Evolutionary conservation across 2,329 filamentous ascomycete species (phyloP), one percentile per base, ranked within the genome.

Genomic region (Epichloe uncinata): DNA sequence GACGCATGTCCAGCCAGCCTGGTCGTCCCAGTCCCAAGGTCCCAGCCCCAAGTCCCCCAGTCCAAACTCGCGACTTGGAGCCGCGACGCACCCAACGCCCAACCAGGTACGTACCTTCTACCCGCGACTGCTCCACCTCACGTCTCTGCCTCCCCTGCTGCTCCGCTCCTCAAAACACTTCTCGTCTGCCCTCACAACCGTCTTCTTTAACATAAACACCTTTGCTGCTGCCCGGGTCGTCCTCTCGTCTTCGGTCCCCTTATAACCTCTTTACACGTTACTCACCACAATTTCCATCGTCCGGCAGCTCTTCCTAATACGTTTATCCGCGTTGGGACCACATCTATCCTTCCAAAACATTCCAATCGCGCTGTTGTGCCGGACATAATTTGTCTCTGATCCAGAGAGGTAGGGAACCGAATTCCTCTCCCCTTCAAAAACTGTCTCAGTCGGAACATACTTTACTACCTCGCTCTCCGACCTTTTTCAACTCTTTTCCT

Each of bases 141-240:
- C 55, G 50, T 58, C 57, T 55, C 58, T 55, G 53, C 54, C 61
- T 58, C 57, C 56, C 63, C 55, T 61, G 58, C 59, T 56, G 53
- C 58, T 60, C 58, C 60, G 57, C 62, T 63, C 57, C 59, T 64
- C 62, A 66, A 66, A 66, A 66, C 63, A 66, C 61, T 59, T 60
- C 61, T 52, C 61, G 60, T 60, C 58, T 45, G 56, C 58, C 63
- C 60, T 65, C 62, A 64, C 60, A 43, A 59, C 54, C 55, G 53
- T 54, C 57, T 54, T 50, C 60, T 54, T 58, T 49, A 59, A 62
- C 62, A 65, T 63, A 63, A 64, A 63, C 62, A 66, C 52, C 60
- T 60, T 61, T 37, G 54, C 54, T 56, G 58, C 60, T 58, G 53
- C 56, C 54, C 54, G 53, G 54, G 55, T 52, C 48, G 54, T 52